phyloP scores from a whole-genome alignment of 2,329 filamentous ascomycete genomes.

The Aureobasidium uvarum region DNA sequence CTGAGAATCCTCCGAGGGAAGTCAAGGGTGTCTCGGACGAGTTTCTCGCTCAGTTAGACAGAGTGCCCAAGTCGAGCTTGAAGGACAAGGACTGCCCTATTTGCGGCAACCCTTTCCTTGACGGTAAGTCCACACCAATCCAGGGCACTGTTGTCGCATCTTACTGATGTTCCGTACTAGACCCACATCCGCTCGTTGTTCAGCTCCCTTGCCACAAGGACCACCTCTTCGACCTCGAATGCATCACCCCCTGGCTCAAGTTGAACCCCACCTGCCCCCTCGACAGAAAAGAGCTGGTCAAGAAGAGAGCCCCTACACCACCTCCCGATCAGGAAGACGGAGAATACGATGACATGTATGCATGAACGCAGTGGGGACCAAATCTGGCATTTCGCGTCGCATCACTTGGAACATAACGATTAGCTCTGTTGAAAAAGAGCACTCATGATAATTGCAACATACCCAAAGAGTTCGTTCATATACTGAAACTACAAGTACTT shows the following conservation, averaged over 20 bases:
- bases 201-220: constrained; percentile 60
- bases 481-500: constrained; percentile 25
- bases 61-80: constrained; percentile 57
- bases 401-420: not conserved
- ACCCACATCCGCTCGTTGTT: constrained; percentile 63
- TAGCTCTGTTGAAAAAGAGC: not conserved
- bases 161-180: constrained; percentile 32
- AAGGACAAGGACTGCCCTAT: constrained; percentile 59
- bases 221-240: constrained; percentile 64
- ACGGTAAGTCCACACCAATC: constrained; percentile 43
- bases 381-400: not conserved
- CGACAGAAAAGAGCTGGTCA: constrained; percentile 58
- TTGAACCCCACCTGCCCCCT: constrained; percentile 63
- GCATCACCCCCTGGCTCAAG: constrained; percentile 63
- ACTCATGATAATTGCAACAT: constrained; percentile 19
- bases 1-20: constrained; percentile 59
- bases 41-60: constrained; percentile 60
- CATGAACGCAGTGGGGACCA: constrained; percentile 32
- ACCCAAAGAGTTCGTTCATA: not conserved
- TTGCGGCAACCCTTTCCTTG: constrained; percentile 59
- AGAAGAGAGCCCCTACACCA: constrained; percentile 48
- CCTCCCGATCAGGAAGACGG: constrained; percentile 51
- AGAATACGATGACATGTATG: constrained; percentile 54
- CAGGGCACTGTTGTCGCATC: not conserved
- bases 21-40: constrained; percentile 61